phyloP scores from a whole-genome alignment of 768 basidiomycete genomes.

The Amanita rubescens region DNA sequence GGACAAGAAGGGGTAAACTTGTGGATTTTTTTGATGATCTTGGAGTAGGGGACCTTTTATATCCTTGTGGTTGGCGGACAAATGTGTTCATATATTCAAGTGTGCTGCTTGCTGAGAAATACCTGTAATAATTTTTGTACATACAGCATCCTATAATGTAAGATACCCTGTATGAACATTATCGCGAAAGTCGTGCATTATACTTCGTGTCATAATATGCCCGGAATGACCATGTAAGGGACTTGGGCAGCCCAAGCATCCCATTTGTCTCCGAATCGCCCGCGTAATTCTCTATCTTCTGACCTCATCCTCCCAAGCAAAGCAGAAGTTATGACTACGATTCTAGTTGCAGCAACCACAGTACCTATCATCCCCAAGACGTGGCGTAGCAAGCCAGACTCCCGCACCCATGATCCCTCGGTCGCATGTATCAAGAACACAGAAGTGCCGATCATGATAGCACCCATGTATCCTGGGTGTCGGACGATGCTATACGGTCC shows the following conservation, averaged over 20 bases:
- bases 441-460: conserved; percentile 28
- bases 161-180: too few relatives aligned
- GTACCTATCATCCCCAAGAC: conserved; percentile 22
- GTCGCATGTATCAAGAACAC: conserved; percentile 27
- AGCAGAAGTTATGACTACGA: conserved; percentile 18
- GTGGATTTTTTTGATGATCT: neutral
- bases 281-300: conserved; percentile 37
- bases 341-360: conserved; percentile 18
- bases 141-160: too few relatives aligned
- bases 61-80: too few relatives aligned
- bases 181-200: too few relatives aligned
- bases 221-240: conserved; percentile 40
- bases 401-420: conserved; percentile 35
- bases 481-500: conserved; percentile 42
- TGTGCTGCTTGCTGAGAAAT: too few relatives aligned
- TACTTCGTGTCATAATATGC: conserved; percentile 8
- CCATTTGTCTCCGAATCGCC: conserved; percentile 34
- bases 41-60: neutral
- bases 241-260: conserved; percentile 37
- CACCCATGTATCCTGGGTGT: conserved; percentile 43
- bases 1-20: conserved; percentile 28
- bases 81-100: too few relatives aligned
- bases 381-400: conserved; percentile 32
- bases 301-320: conserved; percentile 33
- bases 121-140: neutral